Evolutionary conservation across 352 stramenopile genomes (phyloP).

Genomic region (Phytophthora kernoviae): DNA sequence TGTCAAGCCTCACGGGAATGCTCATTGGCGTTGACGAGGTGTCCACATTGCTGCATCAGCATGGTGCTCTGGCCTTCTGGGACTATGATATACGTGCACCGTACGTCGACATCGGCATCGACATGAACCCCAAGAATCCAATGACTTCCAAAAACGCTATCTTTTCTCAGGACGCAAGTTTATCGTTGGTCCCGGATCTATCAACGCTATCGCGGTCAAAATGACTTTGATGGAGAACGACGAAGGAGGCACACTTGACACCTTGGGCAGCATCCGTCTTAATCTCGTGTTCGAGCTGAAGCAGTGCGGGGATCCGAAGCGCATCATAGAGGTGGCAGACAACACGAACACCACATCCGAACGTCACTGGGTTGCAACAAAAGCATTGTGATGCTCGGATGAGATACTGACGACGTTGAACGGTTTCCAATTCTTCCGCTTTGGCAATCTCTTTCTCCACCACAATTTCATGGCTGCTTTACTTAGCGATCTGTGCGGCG

Average conservation of each 20-base stretch:
- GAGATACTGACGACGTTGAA: constrained; percentile 16
- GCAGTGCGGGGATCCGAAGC: background rate
- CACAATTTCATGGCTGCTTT: constrained; percentile 97
- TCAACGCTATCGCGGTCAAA: background rate
- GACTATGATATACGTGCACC: background rate
- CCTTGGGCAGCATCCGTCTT: background rate
- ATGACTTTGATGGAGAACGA: background rate
- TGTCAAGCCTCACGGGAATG: background rate
- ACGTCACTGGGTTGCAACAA: constrained; percentile 35
- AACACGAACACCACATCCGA: constrained; percentile 20
- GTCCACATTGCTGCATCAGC: background rate
- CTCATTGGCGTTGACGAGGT: background rate
- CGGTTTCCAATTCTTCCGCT: constrained; percentile 90
- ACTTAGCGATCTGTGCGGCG: constrained; percentile 95
- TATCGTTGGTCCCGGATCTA: background rate
- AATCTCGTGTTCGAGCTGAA: background rate
- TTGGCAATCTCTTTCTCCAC: constrained; percentile 87
- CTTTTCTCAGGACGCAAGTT: background rate
- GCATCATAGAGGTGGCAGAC: constrained; percentile 42
- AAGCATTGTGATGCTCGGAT: constrained; percentile 82
- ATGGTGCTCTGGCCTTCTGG: background rate
- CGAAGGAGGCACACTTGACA: background rate
- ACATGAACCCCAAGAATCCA: background rate
- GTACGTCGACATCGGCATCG: background rate
- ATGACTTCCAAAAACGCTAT: background rate